Conservation (phyloP, 1,139 yeast species). For the Blastobotrys serpentis region DNA sequence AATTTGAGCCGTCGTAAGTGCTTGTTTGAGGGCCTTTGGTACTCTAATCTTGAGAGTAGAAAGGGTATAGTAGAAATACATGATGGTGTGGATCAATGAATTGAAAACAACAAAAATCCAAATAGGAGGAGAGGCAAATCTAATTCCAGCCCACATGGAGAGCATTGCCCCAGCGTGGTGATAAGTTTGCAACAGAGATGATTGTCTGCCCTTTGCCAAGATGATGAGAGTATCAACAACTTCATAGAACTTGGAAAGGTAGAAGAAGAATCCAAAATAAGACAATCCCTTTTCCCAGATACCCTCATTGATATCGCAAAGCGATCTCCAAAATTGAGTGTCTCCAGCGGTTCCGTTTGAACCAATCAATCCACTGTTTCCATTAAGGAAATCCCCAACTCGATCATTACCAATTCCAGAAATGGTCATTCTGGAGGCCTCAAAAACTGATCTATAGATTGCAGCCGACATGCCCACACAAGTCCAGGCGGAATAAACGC, state of each 20-base stretch:
- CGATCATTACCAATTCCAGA: slow-evolving; percentile 19
- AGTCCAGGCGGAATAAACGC: slow-evolving; percentile 71
- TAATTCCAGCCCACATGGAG: slow-evolving; percentile 79
- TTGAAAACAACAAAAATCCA: slow-evolving; percentile 82
- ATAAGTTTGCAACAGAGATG: slow-evolving; percentile 68
- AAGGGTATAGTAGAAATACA: slow-evolving; percentile 71
- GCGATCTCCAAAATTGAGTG: slow-evolving; percentile 52
- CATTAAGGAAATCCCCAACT: slow-evolving; percentile 36
- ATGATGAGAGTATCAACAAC: slow-evolving; percentile 69
- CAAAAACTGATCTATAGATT: slow-evolving; percentile 41
- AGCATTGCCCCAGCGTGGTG: slow-evolving; percentile 84
- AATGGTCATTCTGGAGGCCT: slow-evolving; percentile 24
- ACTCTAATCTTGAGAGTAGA: slow-evolving; percentile 61
- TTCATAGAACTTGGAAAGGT: slow-evolving; percentile 70
- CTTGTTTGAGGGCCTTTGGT: slow-evolving; percentile 57
- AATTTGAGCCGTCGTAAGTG: slow-evolving; percentile 67
- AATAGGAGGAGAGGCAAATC: slow-evolving; percentile 72
- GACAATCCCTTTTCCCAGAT: slow-evolving; percentile 58
- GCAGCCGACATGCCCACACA: slow-evolving; percentile 63
- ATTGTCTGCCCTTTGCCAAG: slow-evolving; percentile 66
- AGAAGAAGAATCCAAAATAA: slow-evolving; percentile 65
- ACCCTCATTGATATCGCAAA: slow-evolving; percentile 63
- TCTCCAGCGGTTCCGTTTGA: slow-evolving; percentile 2
- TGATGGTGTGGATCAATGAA: slow-evolving; percentile 71
- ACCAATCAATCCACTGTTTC: slow-evolving; percentile 24